Percentiles rank a stretch among this genome's conserved stretches.
Evolutionary conservation across 768 basidiomycete genomes (phyloP).

Genomic region (Dioszegia aurantiaca): DNA sequence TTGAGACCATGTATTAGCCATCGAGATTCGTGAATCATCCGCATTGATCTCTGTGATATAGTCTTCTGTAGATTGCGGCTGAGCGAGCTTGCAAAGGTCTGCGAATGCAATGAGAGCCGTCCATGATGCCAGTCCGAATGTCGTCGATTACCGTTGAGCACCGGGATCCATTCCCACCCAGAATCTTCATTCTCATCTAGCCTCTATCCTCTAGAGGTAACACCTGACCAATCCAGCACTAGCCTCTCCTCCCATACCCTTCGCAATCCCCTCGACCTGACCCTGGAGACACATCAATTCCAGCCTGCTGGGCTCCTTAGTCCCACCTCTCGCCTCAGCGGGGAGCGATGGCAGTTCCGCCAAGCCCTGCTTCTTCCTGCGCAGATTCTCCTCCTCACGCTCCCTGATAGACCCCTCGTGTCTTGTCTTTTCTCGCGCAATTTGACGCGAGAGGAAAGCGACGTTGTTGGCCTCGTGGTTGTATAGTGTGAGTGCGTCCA

Average conservation of each 20-base stretch:
- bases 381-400: conserved; percentile 81
- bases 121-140: too few species aligned
- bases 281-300: conserved; percentile 82
- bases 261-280: conserved; percentile 80
- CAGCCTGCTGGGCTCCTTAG: conserved; percentile 79
- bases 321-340: conserved; percentile 77
- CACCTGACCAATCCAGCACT: conserved; percentile 72
- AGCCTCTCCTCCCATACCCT: conserved; percentile 66
- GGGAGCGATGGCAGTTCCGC: conserved; percentile 85
- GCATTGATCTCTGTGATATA: too few species aligned
- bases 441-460: conserved; percentile 81
- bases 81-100: too few species aligned
- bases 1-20: too few species aligned
- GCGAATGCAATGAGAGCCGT: too few species aligned
- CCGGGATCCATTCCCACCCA: too few species aligned
- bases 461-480: conserved; percentile 89
- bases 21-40: too few species aligned
- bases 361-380: conserved; percentile 74
- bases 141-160: too few species aligned
- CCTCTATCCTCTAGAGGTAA: conserved; percentile 55
- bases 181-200: neutral
- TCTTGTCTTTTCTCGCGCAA: conserved; percentile 74
- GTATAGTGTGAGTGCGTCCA: conserved; percentile 79
- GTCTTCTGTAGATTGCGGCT: too few species aligned
- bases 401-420: conserved; percentile 78